These are phyloP conservation scores for Vitis hybrid DNA, from an alignment of 177 flowering plant genomes.

Conservation along the genomic window DNA sequence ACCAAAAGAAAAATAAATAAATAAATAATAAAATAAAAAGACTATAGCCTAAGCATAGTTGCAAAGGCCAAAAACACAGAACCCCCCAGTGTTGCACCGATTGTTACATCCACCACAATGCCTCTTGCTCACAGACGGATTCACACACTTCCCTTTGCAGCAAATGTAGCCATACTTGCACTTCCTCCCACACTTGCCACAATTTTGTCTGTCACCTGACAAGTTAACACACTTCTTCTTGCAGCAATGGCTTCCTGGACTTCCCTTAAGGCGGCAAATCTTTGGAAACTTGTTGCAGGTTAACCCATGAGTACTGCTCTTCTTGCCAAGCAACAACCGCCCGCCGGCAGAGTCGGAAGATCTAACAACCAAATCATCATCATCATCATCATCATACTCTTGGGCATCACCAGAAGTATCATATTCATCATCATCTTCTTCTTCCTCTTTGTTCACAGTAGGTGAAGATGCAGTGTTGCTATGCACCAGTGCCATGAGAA, in stretches of 20 bases:
- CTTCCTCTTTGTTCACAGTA: too few species aligned
- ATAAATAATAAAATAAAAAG: too few species aligned
- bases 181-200: slow-evolving; percentile 26
- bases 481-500: too few species aligned
- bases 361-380: too few species aligned
- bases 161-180: slow-evolving; percentile 18
- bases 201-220: slow-evolving; percentile 14
- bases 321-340: too few species aligned
- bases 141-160: slow-evolving; percentile 30
- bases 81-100: slow-evolving; percentile 23
- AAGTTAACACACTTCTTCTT: slow-evolving; percentile 30
- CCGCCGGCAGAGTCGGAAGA: too few species aligned
- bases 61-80: slow-evolving; percentile 25
- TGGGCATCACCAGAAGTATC: too few species aligned
- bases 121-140: slow-evolving; percentile 8
- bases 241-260: slow-evolving; percentile 25
- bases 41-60: slow-evolving; percentile 15
- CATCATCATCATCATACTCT: too few species aligned
- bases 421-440: too few species aligned
- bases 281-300: slow-evolving; percentile 18
- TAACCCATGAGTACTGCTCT: neutral
- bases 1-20: too few species aligned
- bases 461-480: too few species aligned
- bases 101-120: slow-evolving; percentile 28
- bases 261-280: slow-evolving; percentile 14